Percentiles rank a stretch among this genome's conserved stretches.
These are phyloP conservation scores for Ceratocystis diversiconidia DNA, from an alignment of 2,329 filamentous ascomycete species.

Conservation along the genomic window DNA sequence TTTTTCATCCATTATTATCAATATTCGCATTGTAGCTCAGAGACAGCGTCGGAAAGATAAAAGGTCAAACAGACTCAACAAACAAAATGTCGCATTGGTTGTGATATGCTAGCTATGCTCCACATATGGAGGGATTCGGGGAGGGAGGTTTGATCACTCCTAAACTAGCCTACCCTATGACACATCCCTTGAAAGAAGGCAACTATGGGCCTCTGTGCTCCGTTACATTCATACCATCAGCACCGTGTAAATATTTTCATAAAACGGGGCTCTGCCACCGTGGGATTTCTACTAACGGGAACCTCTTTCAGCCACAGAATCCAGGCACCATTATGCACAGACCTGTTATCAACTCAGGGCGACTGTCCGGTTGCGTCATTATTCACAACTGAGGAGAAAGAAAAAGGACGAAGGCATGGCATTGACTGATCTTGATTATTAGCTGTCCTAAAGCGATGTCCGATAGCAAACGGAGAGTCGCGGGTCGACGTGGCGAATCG, in stretches of 20 bases:
- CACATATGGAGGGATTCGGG: too few species aligned
- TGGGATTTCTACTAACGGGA: too few species aligned
- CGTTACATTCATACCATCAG: neutral
- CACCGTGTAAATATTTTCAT: too few species aligned
- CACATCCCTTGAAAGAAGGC: too few species aligned
- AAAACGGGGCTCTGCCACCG: too few species aligned
- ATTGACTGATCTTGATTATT: neutral
- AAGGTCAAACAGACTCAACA: neutral
- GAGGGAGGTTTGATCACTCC: too few species aligned
- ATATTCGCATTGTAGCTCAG: neutral
- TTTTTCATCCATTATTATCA: neutral
- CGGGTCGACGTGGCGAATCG: too few species aligned
- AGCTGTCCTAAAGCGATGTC: too few species aligned
- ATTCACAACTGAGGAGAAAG: neutral
- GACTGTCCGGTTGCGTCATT: neutral
- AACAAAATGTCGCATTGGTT: neutral
- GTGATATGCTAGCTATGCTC: too few species aligned
- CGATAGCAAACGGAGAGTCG: too few species aligned
- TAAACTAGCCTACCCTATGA: neutral
- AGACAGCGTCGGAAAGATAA: neutral
- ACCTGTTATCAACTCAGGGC: neutral
- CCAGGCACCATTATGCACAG: neutral
- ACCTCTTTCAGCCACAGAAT: conserved; percentile 1
- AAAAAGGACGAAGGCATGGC: neutral
- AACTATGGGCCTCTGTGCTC: neutral